Base-by-base conservation (phyloP, 169 alveolate species). In the Perkinsus chesapeaki region DNA sequence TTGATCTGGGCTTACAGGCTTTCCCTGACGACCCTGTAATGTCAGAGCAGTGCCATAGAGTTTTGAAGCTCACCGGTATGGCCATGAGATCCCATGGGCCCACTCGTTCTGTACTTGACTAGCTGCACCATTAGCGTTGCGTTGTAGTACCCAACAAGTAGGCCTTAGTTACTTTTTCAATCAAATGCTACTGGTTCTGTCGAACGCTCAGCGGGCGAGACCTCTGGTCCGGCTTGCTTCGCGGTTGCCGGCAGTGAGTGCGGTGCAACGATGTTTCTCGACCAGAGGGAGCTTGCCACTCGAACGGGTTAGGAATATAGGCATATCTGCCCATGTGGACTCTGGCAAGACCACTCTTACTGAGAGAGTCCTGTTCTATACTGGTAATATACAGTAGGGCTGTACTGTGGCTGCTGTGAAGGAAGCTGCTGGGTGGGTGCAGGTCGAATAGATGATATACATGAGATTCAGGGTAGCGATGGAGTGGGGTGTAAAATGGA, bases 401-500 rank as follows among this genome's bases (percentile, higher is more conserved):
- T 38, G 23, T 91, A 73, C 31, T 1, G 10, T 31, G 39, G 39
- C 34, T 3, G 39, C 27, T 3, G n/a, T 39, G 39, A 16, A 39
- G 92, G 23, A 34, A 7, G 19, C 39, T 96, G 5, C 92, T 95
- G 39, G 94, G 92, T 92, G 92, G 94, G 73, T n/a, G 93, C 98
- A 39, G 99, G 99, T 20, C 97, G 98, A 91, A 98, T 98, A 92
- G 97, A 97, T 92, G 96, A 97, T 60, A 98, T 99, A 73, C 99
- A 98, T 93, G 99, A 98, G 95, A 99, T 98, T 82, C 95, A 99
- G 92, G 99, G 99, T 16, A 95, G 96, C 73, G 99, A 98, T 94
- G 98, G 98, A 36, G 99, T 98, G 5, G 99, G 99, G 34, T 99
- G 99, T 47, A 98, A 97, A 90, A 99, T 99, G 99, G 99, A 99